A percentile compares a stretch with the other conserved stretches of the same genome.
These are phyloP conservation scores for Claviceps arundinis DNA, from an alignment of 2,329 filamentous ascomycete genomes.

Conservation along the genomic window DNA sequence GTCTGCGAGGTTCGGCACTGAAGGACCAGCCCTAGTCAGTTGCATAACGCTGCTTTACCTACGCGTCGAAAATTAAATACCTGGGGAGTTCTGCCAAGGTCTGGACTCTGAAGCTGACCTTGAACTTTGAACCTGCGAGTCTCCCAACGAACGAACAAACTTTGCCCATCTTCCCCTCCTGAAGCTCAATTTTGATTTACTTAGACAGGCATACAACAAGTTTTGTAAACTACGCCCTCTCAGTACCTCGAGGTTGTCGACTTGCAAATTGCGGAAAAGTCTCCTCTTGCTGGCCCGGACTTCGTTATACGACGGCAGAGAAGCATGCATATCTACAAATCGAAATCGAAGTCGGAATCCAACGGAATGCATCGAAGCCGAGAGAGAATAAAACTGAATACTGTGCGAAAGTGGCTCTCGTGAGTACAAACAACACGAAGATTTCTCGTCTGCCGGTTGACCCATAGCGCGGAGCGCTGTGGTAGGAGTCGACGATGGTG, in stretches of 20 bases:
- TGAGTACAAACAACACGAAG: constrained; percentile 32
- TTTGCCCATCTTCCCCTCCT: background rate
- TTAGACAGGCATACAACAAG: constrained; percentile 13
- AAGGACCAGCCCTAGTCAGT: constrained; percentile 35
- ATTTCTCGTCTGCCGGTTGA: constrained; percentile 41
- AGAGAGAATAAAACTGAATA: constrained; percentile 38
- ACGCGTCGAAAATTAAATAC: background rate
- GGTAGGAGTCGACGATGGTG: constrained; percentile 15
- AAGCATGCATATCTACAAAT: constrained; percentile 31
- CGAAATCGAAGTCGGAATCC: constrained; percentile 27
- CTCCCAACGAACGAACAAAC: background rate
- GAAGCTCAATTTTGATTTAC: background rate
- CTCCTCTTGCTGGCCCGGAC: constrained; percentile 42
- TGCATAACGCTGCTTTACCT: constrained; percentile 11
- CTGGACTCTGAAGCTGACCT: constrained; percentile 40
- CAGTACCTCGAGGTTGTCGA: constrained; percentile 33
- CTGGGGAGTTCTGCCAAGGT: constrained; percentile 35
- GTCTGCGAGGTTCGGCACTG: constrained; percentile 32
- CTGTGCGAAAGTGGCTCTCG: constrained; percentile 28
- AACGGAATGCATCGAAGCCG: constrained; percentile 32
- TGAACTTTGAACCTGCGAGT: constrained; percentile 20
- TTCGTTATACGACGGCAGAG: constrained; percentile 41
- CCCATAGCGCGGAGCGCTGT: constrained; percentile 27
- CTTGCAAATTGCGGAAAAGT: constrained; percentile 34
- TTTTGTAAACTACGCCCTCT: constrained; percentile 28